phyloP scores from a whole-genome alignment of 2,329 filamentous ascomycete species.

The Ascochyta viciae-villosae region DNA sequence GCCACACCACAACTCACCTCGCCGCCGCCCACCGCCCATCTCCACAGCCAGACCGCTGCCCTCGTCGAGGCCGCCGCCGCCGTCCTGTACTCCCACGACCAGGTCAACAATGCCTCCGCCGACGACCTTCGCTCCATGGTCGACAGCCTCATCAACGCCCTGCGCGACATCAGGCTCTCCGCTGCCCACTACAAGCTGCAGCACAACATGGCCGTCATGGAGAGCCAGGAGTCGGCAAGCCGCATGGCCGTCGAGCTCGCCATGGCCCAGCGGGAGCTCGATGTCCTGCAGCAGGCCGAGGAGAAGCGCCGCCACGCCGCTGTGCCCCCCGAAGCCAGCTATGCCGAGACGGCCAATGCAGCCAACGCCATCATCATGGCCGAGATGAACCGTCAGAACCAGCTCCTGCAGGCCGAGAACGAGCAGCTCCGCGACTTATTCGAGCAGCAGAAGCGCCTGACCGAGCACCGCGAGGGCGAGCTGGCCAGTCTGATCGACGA shows the following conservation, averaged over 20 bases:
- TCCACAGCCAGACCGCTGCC: slow-evolving; percentile 34
- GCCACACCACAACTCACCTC: slow-evolving; percentile 57
- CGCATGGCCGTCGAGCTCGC: slow-evolving; percentile 90
- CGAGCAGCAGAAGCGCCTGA: slow-evolving; percentile 76
- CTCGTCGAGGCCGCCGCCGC: slow-evolving; percentile 42
- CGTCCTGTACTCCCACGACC: slow-evolving; percentile 57
- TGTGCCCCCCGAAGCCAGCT: slow-evolving; percentile 60
- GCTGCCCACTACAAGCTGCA: slow-evolving; percentile 91
- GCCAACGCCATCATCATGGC: slow-evolving; percentile 64
- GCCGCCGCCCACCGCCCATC: slow-evolving; percentile 54
- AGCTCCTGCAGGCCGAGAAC: slow-evolving; percentile 72
- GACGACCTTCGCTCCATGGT: slow-evolving; percentile 63
- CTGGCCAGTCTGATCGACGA: slow-evolving; percentile 75
- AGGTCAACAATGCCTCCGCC: slow-evolving; percentile 60
- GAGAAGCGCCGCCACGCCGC: slow-evolving; percentile 67
- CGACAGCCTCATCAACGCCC: slow-evolving; percentile 58
- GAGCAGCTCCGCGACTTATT: slow-evolving; percentile 69
- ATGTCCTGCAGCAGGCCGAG: slow-evolving; percentile 79
- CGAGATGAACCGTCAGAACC: slow-evolving; percentile 62
- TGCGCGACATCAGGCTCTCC: slow-evolving; percentile 78
- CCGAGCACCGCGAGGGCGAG: slow-evolving; percentile 79
- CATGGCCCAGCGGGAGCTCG: slow-evolving; percentile 86
- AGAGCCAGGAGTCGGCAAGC: slow-evolving; percentile 84
- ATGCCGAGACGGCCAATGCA: slow-evolving; percentile 58
- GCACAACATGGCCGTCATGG: slow-evolving; percentile 81